Evolutionary conservation across 495 filamentous ascomycete genomes (phyloP), one percentile per base, ranked within the genome.

Genomic region (Tuber magnatum): DNA sequence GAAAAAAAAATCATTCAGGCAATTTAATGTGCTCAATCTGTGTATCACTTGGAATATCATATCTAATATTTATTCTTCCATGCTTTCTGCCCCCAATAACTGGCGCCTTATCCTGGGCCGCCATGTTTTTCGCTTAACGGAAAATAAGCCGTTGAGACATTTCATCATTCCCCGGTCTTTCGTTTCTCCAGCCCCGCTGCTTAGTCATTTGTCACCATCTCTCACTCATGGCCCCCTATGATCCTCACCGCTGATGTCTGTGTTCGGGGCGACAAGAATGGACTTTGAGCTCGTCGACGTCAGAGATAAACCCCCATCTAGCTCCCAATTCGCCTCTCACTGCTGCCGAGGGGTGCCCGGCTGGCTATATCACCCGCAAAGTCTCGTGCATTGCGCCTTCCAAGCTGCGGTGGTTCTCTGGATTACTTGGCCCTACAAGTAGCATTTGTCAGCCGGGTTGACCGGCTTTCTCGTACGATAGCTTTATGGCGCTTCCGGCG

Each of bases 21-120:
- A 65, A 65, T 65, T 65, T 65, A 65, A 65, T 65, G 56, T 65
- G 56, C 56, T 65, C 56, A 65, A 65, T 35, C 28, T 65, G 56
- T 65, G 56, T 35, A 65, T 35, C 56, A 65, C 56, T 65, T 35
- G 28, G 56, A 35, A 35, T 65, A 65, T 65, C 56, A 65, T 65
- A 65, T 65, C 56, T 65, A 65, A 35, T 65, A 65, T 65, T 65
- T 35, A 28, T 65, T 65, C 28, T 14, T 20, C 18, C 46, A 65
- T 32, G 28, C 3, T 35, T 35, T 65, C 56, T 35, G 6, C 56
- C 14, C 3, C n/a, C 14, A 56, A 51, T n/a, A n/a, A 51, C 48
- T 51, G 22, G 48, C 9, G 24, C 48, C 9, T 51, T n/a, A 51
- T 51, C 48, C 24, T 28, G 51, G 51, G n/a, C 9, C 8, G 5